Evolutionary conservation across 352 stramenopile species (phyloP), one percentile per base, ranked within the genome.

Genomic region (Vaucheria bursata): DNA sequence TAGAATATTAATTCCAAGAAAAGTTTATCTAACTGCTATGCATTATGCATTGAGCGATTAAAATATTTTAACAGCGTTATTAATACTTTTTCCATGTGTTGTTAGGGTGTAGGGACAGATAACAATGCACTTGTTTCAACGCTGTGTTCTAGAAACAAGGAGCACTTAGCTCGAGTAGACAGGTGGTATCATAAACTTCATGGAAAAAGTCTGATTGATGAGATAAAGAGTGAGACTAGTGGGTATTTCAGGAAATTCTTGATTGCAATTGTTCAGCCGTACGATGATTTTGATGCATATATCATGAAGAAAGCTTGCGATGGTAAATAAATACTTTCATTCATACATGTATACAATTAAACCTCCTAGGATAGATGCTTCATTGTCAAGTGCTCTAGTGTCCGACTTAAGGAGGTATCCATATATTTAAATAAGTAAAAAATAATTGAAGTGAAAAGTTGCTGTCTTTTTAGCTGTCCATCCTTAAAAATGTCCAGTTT

Each of bases 51-150:
- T n/a, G n/a, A n/a, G n/a, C n/a, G n/a, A n/a, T n/a, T n/a, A n/a
- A n/a, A n/a, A n/a, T n/a, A n/a, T n/a, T n/a, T n/a, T n/a, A n/a
- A n/a, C n/a, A n/a, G n/a, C n/a, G n/a, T n/a, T n/a, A n/a, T n/a
- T n/a, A n/a, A n/a, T n/a, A n/a, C n/a, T n/a, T 38, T 34, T 69
- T 8, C 40, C 12, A 66, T 72, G 33, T 70, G 70, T 1, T 82
- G 77, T 71, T 79, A 75, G 66, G 77, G 77, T 18, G 5, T 82
- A 7, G 77, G 77, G 31, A 82, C 77, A 18, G 77, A 64, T 53
- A 65, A 82, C 53, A 37, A 12, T 31, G 40, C 33, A n/a, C 66
- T 82, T 25, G 12, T 76, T 2, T 77, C 68, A 40, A 29, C 79
- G 8, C 4, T 82, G 50, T 82, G 77, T 64, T 72, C 69, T 8